phyloP scores from a whole-genome alignment of 176 grass and related monocot genomes.

The Eleusine coracana region DNA sequence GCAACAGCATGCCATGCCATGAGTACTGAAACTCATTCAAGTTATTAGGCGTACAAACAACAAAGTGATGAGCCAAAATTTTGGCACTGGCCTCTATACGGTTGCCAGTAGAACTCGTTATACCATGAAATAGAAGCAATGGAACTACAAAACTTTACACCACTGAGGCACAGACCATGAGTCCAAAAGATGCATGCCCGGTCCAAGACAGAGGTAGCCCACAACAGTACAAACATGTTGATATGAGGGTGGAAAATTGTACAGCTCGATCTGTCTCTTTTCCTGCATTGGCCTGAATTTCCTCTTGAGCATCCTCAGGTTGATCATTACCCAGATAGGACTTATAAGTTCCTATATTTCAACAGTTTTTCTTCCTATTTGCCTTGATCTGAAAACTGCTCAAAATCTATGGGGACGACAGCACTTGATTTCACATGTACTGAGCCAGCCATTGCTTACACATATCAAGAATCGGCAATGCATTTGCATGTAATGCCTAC shows the following conservation, averaged over 20 bases:
- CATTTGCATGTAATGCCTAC: constrained; percentile 86
- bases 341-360: background rate
- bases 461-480: constrained; percentile 75
- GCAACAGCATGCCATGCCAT: background rate
- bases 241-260: constrained; percentile 10
- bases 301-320: background rate
- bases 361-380: background rate
- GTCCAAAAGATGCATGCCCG: background rate
- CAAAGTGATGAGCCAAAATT: constrained; percentile 13
- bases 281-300: constrained; percentile 2
- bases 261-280: background rate
- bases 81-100: background rate
- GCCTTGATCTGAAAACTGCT: background rate
- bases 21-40: background rate
- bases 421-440: constrained; percentile 68
- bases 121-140: constrained; percentile 15
- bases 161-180: background rate
- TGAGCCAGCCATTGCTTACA: constrained; percentile 94
- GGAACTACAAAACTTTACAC: constrained; percentile 37
- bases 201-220: background rate
- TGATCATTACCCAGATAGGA: background rate
- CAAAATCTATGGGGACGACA: constrained; percentile 5
- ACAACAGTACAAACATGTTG: background rate
- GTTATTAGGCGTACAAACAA: background rate
- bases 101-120: background rate